Evolutionary conservation across 1,284 basidiomycete species (phyloP), one percentile per base, ranked within the genome.

Genomic region (Pseudozyma sp.): DNA sequence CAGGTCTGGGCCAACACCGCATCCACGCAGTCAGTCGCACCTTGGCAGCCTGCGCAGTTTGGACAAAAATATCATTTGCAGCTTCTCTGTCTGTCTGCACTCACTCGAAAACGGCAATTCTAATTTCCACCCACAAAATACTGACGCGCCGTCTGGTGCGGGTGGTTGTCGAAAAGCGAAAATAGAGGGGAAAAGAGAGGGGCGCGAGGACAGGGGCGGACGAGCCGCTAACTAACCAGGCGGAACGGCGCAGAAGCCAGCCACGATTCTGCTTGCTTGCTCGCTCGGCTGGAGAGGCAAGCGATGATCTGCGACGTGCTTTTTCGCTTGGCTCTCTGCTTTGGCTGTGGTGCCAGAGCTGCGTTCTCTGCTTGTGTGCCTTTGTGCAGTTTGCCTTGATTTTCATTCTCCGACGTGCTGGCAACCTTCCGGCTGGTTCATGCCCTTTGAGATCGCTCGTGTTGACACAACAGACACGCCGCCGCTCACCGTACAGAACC

Each of bases 291-390:
- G 17, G 4, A 33, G 44, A 19, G 45, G 44, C 14, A n/a, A 24
- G 24, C 24, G 43, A 55, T 47, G 54, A 55, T 55, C 54, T 55
- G 54, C 54, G 45, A 55, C 54, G 2, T 55, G 54, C 54, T 47
- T 48, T 40, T 30, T 24, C n/a, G 6, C 16, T 16, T 42, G 11
- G 40, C 40, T n/a, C 33, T 39, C 24, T n/a, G 19, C 16, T 31
- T 31, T 19, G 13, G n/a, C 9, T 6, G 19, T 44, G 19, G 16
- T 24, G 8, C 49, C 11, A 1, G 4, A 16, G 42, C 30, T 54
- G 31, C 8, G 19, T 39, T 17, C 24, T 24, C 24, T 24, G 24
- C 24, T 24, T 1, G 24, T 24, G 24, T 24, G 24, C 24, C 24
- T 24, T 24, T 24, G 24, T 24, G 24, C 24, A 24, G 24, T 24